These are phyloP conservation scores for Cynara cardunculus DNA, from an alignment of 129 eudicot species.

Conservation along the genomic window DNA sequence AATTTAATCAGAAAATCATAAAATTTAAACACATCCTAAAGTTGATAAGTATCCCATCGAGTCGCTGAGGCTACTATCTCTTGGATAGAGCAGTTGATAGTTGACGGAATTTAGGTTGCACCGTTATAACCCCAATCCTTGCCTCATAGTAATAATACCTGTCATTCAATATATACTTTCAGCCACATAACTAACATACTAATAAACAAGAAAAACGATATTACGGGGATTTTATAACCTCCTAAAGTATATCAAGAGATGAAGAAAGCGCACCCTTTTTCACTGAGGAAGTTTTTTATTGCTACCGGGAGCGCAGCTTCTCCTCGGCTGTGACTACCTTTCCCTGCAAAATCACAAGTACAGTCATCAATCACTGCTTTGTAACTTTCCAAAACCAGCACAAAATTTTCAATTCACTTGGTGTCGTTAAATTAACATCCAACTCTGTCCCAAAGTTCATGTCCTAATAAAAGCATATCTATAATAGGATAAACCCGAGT, in stretches of 20 bases:
- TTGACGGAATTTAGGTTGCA: slow-evolving; percentile 71
- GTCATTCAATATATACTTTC: slow-evolving; percentile 24
- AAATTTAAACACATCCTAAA: neutral
- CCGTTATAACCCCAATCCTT: slow-evolving; percentile 63
- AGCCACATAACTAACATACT: neutral
- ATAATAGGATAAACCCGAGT: too few relatives aligned
- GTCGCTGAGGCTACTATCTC: neutral
- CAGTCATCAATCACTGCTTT: neutral
- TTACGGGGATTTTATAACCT: neutral
- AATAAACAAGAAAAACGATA: neutral
- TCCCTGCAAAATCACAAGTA: slow-evolving; percentile 41
- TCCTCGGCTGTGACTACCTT: slow-evolving; percentile 82
- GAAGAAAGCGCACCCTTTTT: slow-evolving; percentile 48
- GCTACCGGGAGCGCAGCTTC: slow-evolving; percentile 80
- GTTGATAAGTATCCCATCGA: neutral
- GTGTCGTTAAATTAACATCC: neutral
- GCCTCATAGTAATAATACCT: slow-evolving; percentile 71
- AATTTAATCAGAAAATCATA: neutral
- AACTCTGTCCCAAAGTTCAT: neutral
- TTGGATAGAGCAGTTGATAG: slow-evolving; percentile 9
- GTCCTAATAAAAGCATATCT: too few relatives aligned
- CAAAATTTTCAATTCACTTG: neutral
- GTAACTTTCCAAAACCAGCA: neutral
- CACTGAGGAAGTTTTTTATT: slow-evolving; percentile 61
- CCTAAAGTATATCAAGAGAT: neutral